phyloP scores from a whole-genome alignment of 129 eudicot genomes.

The Lonicera japonica region DNA sequence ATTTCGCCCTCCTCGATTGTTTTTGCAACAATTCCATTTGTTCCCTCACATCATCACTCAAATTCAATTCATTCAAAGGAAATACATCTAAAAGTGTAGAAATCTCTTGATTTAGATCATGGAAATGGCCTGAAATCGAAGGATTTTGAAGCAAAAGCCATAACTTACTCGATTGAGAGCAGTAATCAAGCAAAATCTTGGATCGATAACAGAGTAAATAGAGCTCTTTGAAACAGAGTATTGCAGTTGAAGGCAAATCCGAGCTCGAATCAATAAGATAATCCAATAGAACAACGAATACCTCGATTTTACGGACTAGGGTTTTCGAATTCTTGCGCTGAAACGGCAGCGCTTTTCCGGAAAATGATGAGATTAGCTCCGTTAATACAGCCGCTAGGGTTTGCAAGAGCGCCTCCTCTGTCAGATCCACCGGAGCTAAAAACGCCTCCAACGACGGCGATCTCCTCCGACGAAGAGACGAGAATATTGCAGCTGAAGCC shows the following conservation, averaged over 20 bases:
- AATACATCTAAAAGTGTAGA: conserved; percentile 79
- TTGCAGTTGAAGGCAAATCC: conserved; percentile 32
- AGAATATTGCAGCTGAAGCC: conserved; percentile 77
- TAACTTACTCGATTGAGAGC: conserved; percentile 50
- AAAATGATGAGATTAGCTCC: conserved; percentile 35
- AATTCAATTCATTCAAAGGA: conserved; percentile 39
- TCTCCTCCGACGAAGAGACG: conserved; percentile 60
- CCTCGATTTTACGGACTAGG: conserved; percentile 42
- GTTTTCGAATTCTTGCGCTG: conserved; percentile 50
- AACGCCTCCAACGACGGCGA: conserved; percentile 78
- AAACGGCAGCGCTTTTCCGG: conserved; percentile 31
- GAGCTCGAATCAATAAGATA: conserved; percentile 23
- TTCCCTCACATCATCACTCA: conserved; percentile 60
- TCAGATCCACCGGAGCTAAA: conserved; percentile 60
- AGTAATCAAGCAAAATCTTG: conserved; percentile 56
- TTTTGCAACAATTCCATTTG: conserved; percentile 53
- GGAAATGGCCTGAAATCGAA: conserved; percentile 73
- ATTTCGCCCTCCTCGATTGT: conserved; percentile 39
- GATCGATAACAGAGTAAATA: conserved; percentile 66
- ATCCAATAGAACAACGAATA: conserved; percentile 56
- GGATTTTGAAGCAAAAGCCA: conserved; percentile 77
- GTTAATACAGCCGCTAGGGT: conserved; percentile 32
- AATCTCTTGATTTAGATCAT: conserved; percentile 66
- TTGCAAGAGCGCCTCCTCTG: conserved; percentile 35
- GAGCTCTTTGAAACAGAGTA: conserved; percentile 71